Evolutionary conservation across 2,329 filamentous ascomycete genomes (phyloP), one percentile per base, ranked within the genome.

Genomic region (Penicillium sp.): DNA sequence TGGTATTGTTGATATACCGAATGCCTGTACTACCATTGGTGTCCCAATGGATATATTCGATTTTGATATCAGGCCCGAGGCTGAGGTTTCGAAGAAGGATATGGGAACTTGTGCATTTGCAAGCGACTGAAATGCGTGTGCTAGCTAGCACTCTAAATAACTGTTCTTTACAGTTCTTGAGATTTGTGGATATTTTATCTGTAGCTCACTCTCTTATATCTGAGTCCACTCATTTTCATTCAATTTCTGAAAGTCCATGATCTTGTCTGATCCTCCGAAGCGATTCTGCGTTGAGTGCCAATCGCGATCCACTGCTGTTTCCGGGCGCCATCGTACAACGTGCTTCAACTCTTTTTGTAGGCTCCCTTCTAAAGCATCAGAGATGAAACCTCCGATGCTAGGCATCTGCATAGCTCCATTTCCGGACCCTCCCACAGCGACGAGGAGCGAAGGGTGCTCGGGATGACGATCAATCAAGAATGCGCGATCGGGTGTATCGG

Each of bases 21-120:
- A 96, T 69, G 90, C 89, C 0, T 96, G 92, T 69, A 96, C 92
- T 4, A 96, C 92, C 0, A 78, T 96, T 56, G 92, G 91, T 0
- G 70, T 96, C 51, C 92, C 92, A 1, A 90, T 96, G 81, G 92
- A 96, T 75, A 95, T 97, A 51, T 97, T 97, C 67, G 90, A 94
- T 68, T 96, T 97, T 73, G 92, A 96, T 70, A 93, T 96, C 63
- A 84, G 85, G 45, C 90, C 91, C 0, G 81, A 81, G 53, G 79
- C 79, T 5, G 79, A 81, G 6, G 83, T 82, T 2, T 77, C 83
- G 68, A 84, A 85, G 77, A 72, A 79, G 54, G 85, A 92, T 69
- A 82, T 92, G 82, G 89, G 88, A 1, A 77, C 70, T 40, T 94
- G 90, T 72, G 89, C 89, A 1, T 89, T 85, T 69, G 75, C 77